phyloP scores from a whole-genome alignment of 2,329 filamentous ascomycete species.

The Taxawa tesnikishii region DNA sequence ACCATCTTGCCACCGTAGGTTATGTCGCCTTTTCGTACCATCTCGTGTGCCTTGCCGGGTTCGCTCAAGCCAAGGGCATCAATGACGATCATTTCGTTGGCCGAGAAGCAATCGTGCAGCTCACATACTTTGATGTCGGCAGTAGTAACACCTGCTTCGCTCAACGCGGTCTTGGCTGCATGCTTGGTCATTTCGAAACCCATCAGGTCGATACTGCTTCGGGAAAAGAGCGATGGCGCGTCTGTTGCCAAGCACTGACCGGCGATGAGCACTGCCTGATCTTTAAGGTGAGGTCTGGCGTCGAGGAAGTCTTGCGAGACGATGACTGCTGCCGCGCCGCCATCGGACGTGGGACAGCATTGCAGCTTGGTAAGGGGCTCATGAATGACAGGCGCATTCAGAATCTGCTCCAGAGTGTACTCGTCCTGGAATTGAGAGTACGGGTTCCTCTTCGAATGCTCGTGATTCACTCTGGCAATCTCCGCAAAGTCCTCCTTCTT shows the following conservation, averaged over 20 bases:
- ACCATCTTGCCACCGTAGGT: constrained; percentile 77
- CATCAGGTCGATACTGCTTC: constrained; percentile 74
- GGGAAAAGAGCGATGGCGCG: constrained; percentile 63
- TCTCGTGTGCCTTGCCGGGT: constrained; percentile 78
- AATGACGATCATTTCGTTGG: constrained; percentile 85
- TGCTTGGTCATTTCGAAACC: constrained; percentile 73
- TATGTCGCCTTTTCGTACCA: constrained; percentile 77
- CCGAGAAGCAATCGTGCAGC: constrained; percentile 92
- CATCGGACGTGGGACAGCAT: constrained; percentile 93
- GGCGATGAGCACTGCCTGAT: constrained; percentile 77
- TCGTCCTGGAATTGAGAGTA: constrained; percentile 97
- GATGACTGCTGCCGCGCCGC: constrained; percentile 75
- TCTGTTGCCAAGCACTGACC: constrained; percentile 85
- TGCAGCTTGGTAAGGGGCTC: constrained; percentile 92
- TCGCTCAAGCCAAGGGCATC: constrained; percentile 71
- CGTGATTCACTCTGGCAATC: constrained; percentile 86
- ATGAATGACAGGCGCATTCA: constrained; percentile 65
- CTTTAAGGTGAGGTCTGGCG: constrained; percentile 66
- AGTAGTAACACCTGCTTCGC: constrained; percentile 56
- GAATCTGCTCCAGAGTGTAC: constrained; percentile 75
- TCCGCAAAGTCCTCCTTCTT: constrained; percentile 80
- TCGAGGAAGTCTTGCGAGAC: constrained; percentile 85
- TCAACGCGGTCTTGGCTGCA: constrained; percentile 58
- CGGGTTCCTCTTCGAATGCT: constrained; percentile 81
- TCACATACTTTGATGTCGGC: constrained; percentile 73